Percentiles rank a stretch among this genome's conserved stretches.
Conservation (phyloP, 192 early-diverging fungal species). For the Backusella sp. region DNA sequence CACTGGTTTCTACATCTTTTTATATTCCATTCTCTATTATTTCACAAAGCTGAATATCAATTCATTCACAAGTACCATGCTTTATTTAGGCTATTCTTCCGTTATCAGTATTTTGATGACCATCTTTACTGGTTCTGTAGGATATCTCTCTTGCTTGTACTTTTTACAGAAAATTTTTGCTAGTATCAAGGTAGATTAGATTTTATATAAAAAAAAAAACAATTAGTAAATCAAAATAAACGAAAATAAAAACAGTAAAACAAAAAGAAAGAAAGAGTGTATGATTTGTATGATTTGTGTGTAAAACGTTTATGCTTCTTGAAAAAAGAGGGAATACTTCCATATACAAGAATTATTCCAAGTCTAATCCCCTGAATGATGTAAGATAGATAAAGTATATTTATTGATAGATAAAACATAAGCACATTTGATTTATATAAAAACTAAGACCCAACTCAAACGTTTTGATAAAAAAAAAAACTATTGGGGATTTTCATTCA, state of each 20-base stretch:
- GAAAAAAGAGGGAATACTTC: too few species aligned
- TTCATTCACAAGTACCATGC: constrained; percentile 70
- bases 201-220: background rate
- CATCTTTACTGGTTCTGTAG: constrained; percentile 65
- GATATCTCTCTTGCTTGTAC: constrained; percentile 73
- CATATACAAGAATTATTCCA: too few species aligned
- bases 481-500: background rate
- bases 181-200: constrained; percentile 84
- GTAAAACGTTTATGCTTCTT: too few species aligned
- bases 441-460: too few species aligned
- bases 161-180: constrained; percentile 84
- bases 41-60: constrained; percentile 77
- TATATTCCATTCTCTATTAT: constrained; percentile 91
- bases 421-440: too few species aligned
- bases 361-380: too few species aligned
- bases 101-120: constrained; percentile 78
- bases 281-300: background rate
- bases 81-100: constrained; percentile 89
- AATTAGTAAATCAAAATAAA: background rate
- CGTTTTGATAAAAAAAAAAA: too few species aligned
- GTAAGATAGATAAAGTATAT: too few species aligned
- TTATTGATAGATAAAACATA: too few species aligned
- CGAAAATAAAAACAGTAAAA: background rate
- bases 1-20: constrained; percentile 85
- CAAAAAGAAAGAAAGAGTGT: background rate